Base-by-base conservation (phyloP, 768 basidiomycete species). In the Hebeloma cylindrosporum region DNA sequence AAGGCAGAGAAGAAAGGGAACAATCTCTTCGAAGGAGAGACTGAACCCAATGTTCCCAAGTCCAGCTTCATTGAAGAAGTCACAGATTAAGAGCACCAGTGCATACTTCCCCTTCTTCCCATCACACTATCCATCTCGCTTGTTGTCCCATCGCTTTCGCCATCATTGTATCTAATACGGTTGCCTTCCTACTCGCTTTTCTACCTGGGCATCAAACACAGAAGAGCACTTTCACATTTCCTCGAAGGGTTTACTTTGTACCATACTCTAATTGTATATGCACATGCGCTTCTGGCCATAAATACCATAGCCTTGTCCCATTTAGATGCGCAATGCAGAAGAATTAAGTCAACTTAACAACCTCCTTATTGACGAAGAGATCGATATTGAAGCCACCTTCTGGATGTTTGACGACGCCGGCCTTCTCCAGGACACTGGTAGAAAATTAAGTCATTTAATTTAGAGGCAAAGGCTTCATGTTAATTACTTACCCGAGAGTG, bases 401-500 rank as follows among this genome's bases (percentile, higher is more conserved):
- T 8, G 79, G 74, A 3, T 64, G 61, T 51, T 75, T 77, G 35
- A 92, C 76, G 7, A 86, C 87, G 5, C 88, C 86, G 4, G 91
- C 89, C 57, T 83, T 79, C 56, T 82, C 77, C 16, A 94, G 75
- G 14, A 84, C 73, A 38, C 90, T 92, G 43, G 22, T 39, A 7
- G 45, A 45, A 45, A 36, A 41, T 47, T 1, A 43, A 34, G 35
- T 9, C 16, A 5, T 17, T 8, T 8, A 21, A 20, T 4, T 8
- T 32, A 14, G 31, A 45, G 13, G 1, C 6, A 17, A 10, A 4
- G n/a, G 5, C 13, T 21, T 16, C 25, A 21, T 21, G 7, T 1
- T 59, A n/a, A n/a, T n/a, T n/a, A n/a, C 80, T 59, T 60, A 88
- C 89, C 69, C 69, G 6, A 94, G 66, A 0, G 93, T 93, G 29